Percentiles rank a stretch among this genome's conserved stretches.
phyloP scores from a whole-genome alignment of 164 flowering plant species.

The Stephania yunnanensis region DNA sequence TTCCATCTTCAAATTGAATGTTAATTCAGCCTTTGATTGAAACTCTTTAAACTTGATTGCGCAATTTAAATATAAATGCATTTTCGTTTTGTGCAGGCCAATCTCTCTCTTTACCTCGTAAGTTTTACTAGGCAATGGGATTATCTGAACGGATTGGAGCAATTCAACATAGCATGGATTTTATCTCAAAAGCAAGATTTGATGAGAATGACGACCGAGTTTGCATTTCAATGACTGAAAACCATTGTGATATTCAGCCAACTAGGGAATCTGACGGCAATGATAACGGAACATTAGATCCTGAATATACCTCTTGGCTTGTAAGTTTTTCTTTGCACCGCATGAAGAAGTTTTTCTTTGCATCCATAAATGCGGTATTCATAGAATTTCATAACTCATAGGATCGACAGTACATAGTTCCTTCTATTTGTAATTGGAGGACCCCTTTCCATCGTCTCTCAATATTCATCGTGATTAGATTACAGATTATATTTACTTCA shows the following conservation, averaged over 20 bases:
- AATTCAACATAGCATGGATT: conserved; percentile 15
- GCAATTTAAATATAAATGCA: neutral
- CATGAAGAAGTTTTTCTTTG: no score
- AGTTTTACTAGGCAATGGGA: conserved; percentile 28
- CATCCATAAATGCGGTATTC: neutral
- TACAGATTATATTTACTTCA: no score
- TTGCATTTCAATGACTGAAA: conserved; percentile 4
- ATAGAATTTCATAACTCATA: neutral
- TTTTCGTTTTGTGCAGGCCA: neutral
- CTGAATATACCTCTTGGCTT: conserved; percentile 39
- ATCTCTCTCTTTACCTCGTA: neutral
- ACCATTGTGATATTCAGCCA: conserved; percentile 5
- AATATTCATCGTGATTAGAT: no score
- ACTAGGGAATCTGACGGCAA: conserved; percentile 5
- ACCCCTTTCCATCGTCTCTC: no score
- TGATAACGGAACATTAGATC: conserved; percentile 1
- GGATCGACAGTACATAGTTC: no score
- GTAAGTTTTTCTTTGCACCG: conserved; percentile 23
- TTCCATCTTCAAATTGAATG: neutral
- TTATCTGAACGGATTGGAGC: conserved; percentile 18
- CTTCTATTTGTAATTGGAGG: no score
- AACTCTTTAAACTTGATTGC: neutral
- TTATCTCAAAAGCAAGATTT: conserved; percentile 16
- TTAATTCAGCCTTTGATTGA: neutral
- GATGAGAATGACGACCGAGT: conserved; percentile 14